These are phyloP conservation scores for Colletotrichum zoysiae DNA, from an alignment of 2,329 filamentous ascomycete species.

Conservation along the genomic window DNA sequence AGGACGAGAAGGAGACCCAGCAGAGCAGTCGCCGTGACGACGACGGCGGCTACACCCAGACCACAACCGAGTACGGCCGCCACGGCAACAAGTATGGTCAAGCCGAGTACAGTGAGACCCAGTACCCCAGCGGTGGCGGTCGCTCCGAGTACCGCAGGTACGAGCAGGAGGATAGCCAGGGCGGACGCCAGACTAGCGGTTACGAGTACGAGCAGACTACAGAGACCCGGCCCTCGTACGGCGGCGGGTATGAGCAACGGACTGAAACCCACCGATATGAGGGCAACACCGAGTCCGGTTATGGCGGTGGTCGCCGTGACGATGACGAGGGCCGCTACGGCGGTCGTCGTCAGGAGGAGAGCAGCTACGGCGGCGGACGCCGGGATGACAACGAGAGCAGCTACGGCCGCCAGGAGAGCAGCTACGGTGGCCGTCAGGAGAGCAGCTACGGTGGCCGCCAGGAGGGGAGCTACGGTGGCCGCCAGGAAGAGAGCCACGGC, in stretches of 20 bases:
- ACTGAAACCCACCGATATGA: constrained; percentile 66
- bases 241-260: constrained; percentile 70
- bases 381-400: constrained; percentile 42
- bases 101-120: constrained; percentile 70
- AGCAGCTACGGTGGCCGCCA: too few species aligned
- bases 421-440: constrained; percentile 43
- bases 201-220: constrained; percentile 71
- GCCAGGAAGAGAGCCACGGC: constrained; percentile 1
- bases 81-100: constrained; percentile 70
- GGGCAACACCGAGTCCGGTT: constrained; percentile 48
- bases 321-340: constrained; percentile 41
- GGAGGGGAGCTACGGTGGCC: too few species aligned
- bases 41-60: constrained; percentile 72
- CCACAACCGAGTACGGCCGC: constrained; percentile 71
- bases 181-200: constrained; percentile 55
- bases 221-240: constrained; percentile 64
- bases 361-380: constrained; percentile 42
- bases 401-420: constrained; percentile 43
- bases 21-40: constrained; percentile 65
- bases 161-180: constrained; percentile 65
- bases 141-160: constrained; percentile 72
- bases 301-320: constrained; percentile 43
- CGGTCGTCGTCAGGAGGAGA: constrained; percentile 43
- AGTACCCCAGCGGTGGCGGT: constrained; percentile 68
- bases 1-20: constrained; percentile 66